These are phyloP conservation scores for Zygotorulaspora chibaensis DNA, from an alignment of 805 yeast species.

Conservation along the genomic window DNA sequence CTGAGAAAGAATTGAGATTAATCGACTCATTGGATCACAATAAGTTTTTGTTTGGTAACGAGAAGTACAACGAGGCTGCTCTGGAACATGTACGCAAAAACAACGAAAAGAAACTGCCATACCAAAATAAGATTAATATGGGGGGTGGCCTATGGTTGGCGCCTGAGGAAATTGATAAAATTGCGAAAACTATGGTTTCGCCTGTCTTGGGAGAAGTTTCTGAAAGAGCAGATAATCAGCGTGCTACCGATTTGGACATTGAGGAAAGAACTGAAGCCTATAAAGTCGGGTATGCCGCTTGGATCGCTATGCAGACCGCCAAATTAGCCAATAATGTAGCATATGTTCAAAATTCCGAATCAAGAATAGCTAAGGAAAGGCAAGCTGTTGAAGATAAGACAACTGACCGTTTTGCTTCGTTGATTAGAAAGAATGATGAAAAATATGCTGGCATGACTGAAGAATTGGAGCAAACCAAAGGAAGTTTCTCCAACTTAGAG, in stretches of 20 bases:
- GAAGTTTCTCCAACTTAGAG: constrained; percentile 34
- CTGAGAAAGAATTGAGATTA: constrained; percentile 39
- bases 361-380: constrained; percentile 45
- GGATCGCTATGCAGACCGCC: constrained; percentile 39
- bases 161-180: constrained; percentile 66
- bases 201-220: constrained; percentile 79
- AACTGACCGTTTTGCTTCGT: constrained; percentile 32
- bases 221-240: constrained; percentile 64
- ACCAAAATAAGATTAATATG: constrained; percentile 57
- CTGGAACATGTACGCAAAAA: constrained; percentile 70
- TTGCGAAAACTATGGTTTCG: constrained; percentile 74
- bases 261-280: constrained; percentile 37
- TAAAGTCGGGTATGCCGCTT: constrained; percentile 38
- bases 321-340: constrained; percentile 38
- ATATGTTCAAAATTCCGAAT: constrained; percentile 39
- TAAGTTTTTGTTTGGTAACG: constrained; percentile 35
- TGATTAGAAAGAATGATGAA: constrained; percentile 36
- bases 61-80: constrained; percentile 66
- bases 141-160: constrained; percentile 87
- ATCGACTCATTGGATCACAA: constrained; percentile 40
- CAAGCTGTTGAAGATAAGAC: constrained; percentile 44
- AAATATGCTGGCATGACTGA: constrained; percentile 35
- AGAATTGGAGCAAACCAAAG: constrained; percentile 41
- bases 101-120: constrained; percentile 51
- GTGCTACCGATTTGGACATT: constrained; percentile 49